Conservation (phyloP, 2,329 filamentous ascomycete genomes). For the Coniochaeta sp. region DNA sequence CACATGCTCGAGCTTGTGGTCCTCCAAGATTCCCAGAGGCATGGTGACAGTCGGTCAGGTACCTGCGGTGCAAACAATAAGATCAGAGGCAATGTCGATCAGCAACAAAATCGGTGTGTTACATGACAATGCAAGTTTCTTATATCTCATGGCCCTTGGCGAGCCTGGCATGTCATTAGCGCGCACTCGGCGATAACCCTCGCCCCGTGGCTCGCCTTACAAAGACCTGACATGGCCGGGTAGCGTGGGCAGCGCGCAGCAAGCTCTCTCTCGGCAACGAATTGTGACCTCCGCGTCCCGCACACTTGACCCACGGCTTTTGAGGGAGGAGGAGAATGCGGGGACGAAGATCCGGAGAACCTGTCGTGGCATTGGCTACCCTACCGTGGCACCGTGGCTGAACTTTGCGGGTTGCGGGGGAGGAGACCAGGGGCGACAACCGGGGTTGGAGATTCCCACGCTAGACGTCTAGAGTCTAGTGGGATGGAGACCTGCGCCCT, state of each 20-base stretch:
- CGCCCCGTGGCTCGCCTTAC: not conserved
- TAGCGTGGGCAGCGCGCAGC: no score
- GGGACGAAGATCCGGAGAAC: not conserved
- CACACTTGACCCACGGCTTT: not conserved
- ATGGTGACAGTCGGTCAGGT: no score
- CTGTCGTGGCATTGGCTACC: not conserved
- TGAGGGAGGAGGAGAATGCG: not conserved
- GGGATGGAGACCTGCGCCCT: no score
- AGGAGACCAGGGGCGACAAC: no score
- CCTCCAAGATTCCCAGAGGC: conserved; percentile 17
- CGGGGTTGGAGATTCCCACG: not conserved
- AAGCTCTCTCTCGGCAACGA: not conserved
- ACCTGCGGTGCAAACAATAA: no score
- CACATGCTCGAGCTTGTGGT: conserved; percentile 18
- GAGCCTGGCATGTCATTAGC: not conserved
- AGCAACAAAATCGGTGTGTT: not conserved
- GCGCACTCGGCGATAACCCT: not conserved
- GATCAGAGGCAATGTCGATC: no score
- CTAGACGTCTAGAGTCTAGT: not conserved
- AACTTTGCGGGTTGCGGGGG: not conserved
- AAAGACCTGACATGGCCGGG: not conserved
- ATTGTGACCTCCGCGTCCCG: not conserved
- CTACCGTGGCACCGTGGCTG: no score
- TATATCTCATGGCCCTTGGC: not conserved
- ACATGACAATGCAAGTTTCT: not conserved